These are phyloP conservation scores for Pseudogymnoascus sp. DNA, from an alignment of 2,329 filamentous ascomycete genomes.

Conservation along the genomic window DNA sequence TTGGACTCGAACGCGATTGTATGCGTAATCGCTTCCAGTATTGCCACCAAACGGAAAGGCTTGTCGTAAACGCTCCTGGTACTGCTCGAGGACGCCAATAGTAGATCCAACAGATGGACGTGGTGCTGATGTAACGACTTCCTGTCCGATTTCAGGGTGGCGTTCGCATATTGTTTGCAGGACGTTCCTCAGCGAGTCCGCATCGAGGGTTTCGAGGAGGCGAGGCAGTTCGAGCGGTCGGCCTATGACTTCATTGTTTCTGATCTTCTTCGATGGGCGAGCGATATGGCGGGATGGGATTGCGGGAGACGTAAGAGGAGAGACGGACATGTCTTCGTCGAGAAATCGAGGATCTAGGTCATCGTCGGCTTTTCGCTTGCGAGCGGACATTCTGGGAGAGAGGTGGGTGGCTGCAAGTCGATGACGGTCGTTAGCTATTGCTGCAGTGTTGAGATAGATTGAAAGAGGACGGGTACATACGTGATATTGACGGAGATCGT, in stretches of 20 bases:
- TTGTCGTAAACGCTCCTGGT: slow-evolving; percentile 67
- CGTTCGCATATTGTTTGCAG: slow-evolving; percentile 87
- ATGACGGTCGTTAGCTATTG: slow-evolving; percentile 14
- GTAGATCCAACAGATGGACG: slow-evolving; percentile 77
- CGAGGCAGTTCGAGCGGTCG: slow-evolving; percentile 59
- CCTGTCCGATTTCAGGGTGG: slow-evolving; percentile 75
- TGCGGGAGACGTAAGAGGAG: slow-evolving; percentile 73
- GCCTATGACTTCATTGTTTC: slow-evolving; percentile 58
- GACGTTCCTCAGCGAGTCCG: slow-evolving; percentile 71
- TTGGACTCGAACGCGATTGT: slow-evolving; percentile 80
- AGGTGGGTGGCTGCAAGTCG: slow-evolving; percentile 25
- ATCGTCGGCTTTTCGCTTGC: slow-evolving; percentile 82
- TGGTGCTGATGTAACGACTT: slow-evolving; percentile 76
- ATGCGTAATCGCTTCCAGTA: slow-evolving; percentile 82
- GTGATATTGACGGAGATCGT: slow-evolving; percentile 45
- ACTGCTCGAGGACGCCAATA: slow-evolving; percentile 70
- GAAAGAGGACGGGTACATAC: slow-evolving; percentile 34
- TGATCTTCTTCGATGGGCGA: slow-evolving; percentile 54
- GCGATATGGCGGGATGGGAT: slow-evolving; percentile 59
- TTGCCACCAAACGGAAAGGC: slow-evolving; percentile 82
- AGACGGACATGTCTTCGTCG: slow-evolving; percentile 84
- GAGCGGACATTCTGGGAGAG: slow-evolving; percentile 44
- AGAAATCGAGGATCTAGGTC: slow-evolving; percentile 48
- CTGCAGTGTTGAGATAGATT: not conserved
- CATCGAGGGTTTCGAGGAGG: slow-evolving; percentile 89